Evolutionary conservation across 805 yeast species (phyloP), one percentile per base, ranked within the genome.

Genomic region (Pichia ethanolica): DNA sequence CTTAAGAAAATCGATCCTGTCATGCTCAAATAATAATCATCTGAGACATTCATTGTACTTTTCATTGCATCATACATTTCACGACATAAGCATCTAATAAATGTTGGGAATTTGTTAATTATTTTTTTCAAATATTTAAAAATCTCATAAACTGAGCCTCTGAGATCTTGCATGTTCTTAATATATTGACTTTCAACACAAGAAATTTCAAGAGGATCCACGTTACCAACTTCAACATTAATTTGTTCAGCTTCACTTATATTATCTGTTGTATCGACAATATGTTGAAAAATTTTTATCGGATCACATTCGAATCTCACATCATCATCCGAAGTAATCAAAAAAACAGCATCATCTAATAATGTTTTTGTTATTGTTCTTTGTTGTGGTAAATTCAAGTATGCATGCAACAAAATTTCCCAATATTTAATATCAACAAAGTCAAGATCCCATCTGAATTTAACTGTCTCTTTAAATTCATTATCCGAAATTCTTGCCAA

Each of bases 221-320:
- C 61, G 4, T 74, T 61, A 25, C 71, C 64, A 39, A 54, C 56
- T 42, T 57, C 42, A n/a, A 58, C 57, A 36, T 53, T 55, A 5
- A 36, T 35, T 45, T 66, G 57, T 26, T 73, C 77, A 34, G 59
- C 62, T 12, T 69, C 69, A 25, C 67, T 58, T 4, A 46, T 42
- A 5, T 11, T 5, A 10, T 7, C 10, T 4, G 51, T 12, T 27
- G 33, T 20, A 9, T 28, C 38, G 2, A 38, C 10, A n/a, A 81
- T 53, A 3, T 56, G 59, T 32, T 63, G 58, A 60, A 77, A 77
- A 30, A 86, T 82, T 13, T 68, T 66, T 3, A 77, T 62, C 2
- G 98, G 98, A 62, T 89, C 87, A 48, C 90, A 80, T 60, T 90
- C 97, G 55, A 89, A 79, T 48, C 82, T 81, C 10, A 82, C 62